Base-by-base conservation (phyloP, 2,329 filamentous ascomycete genomes). In the Calonectria honghensis region DNA sequence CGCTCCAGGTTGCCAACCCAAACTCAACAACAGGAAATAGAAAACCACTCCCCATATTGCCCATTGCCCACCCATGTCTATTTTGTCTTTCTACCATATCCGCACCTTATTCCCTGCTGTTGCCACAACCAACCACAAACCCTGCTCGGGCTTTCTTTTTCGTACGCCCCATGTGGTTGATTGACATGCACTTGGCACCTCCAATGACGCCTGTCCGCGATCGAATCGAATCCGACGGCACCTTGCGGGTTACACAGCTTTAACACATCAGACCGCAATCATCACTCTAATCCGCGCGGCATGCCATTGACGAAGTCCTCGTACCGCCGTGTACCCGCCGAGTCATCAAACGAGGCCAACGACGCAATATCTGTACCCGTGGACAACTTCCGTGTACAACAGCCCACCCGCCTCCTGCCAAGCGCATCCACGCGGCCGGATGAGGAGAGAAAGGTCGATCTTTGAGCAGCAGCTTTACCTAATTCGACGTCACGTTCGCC, bases 21-120 rank as follows among this genome's bases (percentile, higher is more conserved):
- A 37, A 13, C 35, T 37, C 31, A 32, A 32, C 31, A 32, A 32
- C 31, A 32, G 31, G 31, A 32, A 14, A 39, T 39, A 39, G 37
- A 39, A 37, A 16, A 39, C 11, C 37, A 39, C 48, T 51, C 48
- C 24, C 6, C 6, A 11, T 2, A 1, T 9, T 32, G 18, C 41
- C 20, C 32, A 24, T 9, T n/a, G 9, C 41, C 20, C 32, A 41
- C 54, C 54, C 54, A 37, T 57, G 16, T 18, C 27, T 54, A 48
- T n/a, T n/a, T 20, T 54, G 11, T 24, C 35, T 39, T 35, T 35
- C 31, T 37, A 13, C 10, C 37, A 4, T 20, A 20, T 29, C 54
- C 54, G 32, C 54, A 59, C 41, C 35, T 59, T 59, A 37, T 59
- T 59, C 32, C 54, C 54, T 24, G 20, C 14, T 39, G 32, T 35